Evolutionary conservation across 1,139 yeast species (phyloP), one percentile per base, ranked within the genome.

Genomic region (Chernovozyma sophiae-reginae): DNA sequence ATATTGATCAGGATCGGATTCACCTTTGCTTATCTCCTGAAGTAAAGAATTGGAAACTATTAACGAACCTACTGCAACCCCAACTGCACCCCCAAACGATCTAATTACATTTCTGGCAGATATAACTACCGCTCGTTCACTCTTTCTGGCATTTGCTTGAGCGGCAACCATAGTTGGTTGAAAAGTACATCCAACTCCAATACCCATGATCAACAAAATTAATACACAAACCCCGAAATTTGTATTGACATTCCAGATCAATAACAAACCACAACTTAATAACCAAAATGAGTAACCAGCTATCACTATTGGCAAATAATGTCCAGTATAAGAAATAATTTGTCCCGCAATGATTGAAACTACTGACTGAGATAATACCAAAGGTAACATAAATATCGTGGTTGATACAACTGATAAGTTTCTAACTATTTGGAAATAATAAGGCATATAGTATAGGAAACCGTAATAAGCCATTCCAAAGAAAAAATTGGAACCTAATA

Each of bases 161-260:
- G 68, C 65, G 0, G 79, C 78, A 11, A 75, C 65, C 56, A 75
- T 58, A 0, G 77, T 70, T 6, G 80, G 79, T 49, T 75, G 81
- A 55, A 76, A 74, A 4, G 74, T 69, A 40, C 61, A 62, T 2
- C 79, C 81, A 13, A 67, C 62, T 0, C 79, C 80, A 4, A 60
- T 37, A 5, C 81, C 81, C 54, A 67, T 64, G 3, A 70, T 30
- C 17, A 71, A 42, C 41, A 71, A 47, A 1, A 67, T 50, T 11
- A 68, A 56, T 1, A 60, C 60, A 24, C 64, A 48, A 1, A 58
- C 58, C 1, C 62, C 74, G 10, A 54, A 50, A 10, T 51, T 47
- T 1, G 71, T 49, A 20, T 50, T 34, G 4, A 49, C 48, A 35
- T 49, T 52, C 55, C 65, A 72, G 1, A 60, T 44, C 14, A 70